Evolutionary conservation across 257 asterid genomes (phyloP).

Genomic region (Scutellaria minor): DNA sequence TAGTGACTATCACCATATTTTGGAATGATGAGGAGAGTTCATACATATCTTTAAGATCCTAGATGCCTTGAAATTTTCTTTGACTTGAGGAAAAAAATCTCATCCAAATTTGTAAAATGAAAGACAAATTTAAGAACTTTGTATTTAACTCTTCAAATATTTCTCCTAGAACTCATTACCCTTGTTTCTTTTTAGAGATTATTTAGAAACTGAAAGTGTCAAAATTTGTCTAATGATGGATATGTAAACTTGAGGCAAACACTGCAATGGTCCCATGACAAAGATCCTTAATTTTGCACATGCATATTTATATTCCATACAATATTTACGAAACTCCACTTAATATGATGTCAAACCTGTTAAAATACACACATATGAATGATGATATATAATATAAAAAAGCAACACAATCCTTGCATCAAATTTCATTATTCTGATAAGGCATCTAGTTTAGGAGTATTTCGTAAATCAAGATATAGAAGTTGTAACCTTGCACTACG

Average conservation of each 20-base stretch:
- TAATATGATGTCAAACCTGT: not conserved
- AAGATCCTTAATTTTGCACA: constrained; percentile 11
- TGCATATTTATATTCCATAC: not conserved
- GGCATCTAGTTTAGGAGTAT: no score
- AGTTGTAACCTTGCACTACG: not conserved
- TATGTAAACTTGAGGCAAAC: not conserved
- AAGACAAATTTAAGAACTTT: not conserved
- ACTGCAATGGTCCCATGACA: not conserved
- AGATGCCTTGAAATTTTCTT: not conserved
- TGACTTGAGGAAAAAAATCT: constrained; percentile 15
- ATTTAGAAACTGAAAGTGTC: constrained; percentile 6
- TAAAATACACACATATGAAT: not conserved
- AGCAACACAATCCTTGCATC: not conserved
- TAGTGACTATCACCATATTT: not conserved
- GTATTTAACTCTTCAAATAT: not conserved
- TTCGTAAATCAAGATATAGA: not conserved
- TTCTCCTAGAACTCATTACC: not conserved
- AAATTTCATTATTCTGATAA: no score
- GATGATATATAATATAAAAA: not conserved
- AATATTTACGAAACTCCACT: not conserved
- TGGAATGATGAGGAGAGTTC: not conserved
- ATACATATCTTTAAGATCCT: not conserved
- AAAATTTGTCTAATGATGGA: not conserved
- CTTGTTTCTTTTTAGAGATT: not conserved
- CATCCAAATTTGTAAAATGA: constrained; percentile 13